These are phyloP conservation scores for Aspergillus fumigatus DNA, from an alignment of 2,329 filamentous ascomycete species.

Conservation along the genomic window DNA sequence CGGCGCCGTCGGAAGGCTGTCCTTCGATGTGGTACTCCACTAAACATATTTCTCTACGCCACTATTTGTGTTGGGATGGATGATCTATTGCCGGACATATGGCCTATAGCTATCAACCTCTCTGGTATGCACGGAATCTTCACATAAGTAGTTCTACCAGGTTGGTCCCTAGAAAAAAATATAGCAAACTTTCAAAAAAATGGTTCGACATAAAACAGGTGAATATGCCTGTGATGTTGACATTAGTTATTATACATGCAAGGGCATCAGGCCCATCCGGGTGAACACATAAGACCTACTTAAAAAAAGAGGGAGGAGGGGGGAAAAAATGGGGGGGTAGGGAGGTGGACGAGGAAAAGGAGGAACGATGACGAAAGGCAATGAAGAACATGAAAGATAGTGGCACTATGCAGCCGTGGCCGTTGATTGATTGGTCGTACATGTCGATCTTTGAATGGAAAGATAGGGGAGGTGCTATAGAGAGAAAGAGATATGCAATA, in stretches of 20 bases:
- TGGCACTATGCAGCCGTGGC: background rate
- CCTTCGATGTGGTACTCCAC: background rate
- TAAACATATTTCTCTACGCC: background rate
- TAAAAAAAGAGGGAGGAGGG: background rate
- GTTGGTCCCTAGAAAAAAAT: background rate
- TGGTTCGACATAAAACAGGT: background rate
- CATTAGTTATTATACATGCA: background rate
- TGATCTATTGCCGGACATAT: too few relatives aligned
- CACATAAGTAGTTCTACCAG: background rate
- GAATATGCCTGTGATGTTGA: background rate
- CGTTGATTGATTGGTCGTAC: background rate
- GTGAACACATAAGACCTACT: background rate
- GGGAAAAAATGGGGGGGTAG: too few relatives aligned
- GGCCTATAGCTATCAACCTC: background rate
- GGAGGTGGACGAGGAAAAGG: background rate
- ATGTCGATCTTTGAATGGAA: background rate
- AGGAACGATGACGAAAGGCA: background rate
- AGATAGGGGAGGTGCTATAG: background rate
- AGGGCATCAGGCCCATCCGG: background rate
- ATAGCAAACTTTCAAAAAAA: background rate
- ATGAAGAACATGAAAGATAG: constrained; percentile 6
- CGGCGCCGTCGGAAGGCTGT: background rate
- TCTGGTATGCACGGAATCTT: background rate
- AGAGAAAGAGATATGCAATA: background rate
- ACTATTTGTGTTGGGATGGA: background rate